Percentiles rank a stretch among this genome's conserved stretches.
Conservation (phyloP, 2,329 filamentous ascomycete genomes). For the Lecanoromycetidae sp. region DNA sequence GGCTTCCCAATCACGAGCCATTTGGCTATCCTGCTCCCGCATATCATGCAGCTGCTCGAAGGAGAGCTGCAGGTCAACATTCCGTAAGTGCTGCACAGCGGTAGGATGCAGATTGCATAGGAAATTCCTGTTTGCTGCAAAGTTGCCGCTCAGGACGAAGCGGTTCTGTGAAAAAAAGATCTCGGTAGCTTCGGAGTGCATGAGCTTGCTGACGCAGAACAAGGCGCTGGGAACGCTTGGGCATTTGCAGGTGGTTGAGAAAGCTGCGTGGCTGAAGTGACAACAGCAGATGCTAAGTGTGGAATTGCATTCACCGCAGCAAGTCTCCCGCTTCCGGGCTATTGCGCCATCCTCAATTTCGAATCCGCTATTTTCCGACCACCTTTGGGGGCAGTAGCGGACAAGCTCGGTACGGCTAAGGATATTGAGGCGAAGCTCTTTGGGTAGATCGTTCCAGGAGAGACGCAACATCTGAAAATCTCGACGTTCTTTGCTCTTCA, state of each 20-base stretch:
- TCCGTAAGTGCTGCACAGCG: neutral
- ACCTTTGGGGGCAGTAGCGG: neutral
- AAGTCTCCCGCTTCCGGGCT: neutral
- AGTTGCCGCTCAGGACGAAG: neutral
- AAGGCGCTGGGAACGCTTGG: neutral
- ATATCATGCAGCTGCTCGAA: neutral
- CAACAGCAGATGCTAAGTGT: neutral
- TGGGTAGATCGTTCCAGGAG: neutral
- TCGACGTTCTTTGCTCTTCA: neutral
- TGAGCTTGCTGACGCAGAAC: neutral
- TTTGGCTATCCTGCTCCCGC: neutral
- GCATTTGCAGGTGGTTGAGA: neutral
- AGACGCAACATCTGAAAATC: neutral
- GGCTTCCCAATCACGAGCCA: neutral
- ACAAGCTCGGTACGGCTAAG: neutral
- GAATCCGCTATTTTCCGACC: neutral
- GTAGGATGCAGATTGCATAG: neutral
- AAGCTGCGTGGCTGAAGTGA: neutral
- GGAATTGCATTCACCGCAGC: neutral
- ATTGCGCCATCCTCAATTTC: neutral
- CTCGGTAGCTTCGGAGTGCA: neutral
- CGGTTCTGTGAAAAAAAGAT: constrained; percentile 2
- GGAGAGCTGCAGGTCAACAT: neutral
- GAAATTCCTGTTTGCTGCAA: neutral
- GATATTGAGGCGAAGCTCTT: neutral